Percentiles rank a stretch among this genome's conserved stretches.
Evolutionary conservation across 306 rosid genomes (phyloP).

Genomic region (Lathyrus oleraceus): DNA sequence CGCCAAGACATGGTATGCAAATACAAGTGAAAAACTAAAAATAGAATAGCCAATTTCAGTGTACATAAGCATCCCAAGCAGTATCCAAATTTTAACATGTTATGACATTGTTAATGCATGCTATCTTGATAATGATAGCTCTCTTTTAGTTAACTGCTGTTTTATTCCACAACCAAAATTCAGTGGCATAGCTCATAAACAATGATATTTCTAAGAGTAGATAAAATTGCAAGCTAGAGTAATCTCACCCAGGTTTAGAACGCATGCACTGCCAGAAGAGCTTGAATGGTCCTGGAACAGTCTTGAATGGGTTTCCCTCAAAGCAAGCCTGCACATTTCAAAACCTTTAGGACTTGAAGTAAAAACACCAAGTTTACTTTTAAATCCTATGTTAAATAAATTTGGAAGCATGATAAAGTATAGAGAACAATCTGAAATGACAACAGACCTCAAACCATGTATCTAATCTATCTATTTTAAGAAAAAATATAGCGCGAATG

Average conservation of each 20-base stretch:
- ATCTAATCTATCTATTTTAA: neutral
- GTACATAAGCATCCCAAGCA: conserved; percentile 17
- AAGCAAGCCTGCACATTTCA: conserved; percentile 72
- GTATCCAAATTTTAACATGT: conserved; percentile 8
- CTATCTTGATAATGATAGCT: neutral
- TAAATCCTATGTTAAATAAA: conserved; percentile 1
- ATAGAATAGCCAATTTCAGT: conserved; percentile 4
- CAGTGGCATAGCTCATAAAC: conserved; percentile 15
- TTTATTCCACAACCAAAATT: conserved; percentile 7
- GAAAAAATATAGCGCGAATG: neutral
- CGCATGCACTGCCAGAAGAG: conserved; percentile 97
- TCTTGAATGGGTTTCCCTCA: conserved; percentile 95
- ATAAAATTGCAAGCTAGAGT: conserved; percentile 18
- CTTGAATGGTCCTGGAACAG: conserved; percentile 96
- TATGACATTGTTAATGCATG: neutral
- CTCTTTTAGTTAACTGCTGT: neutral
- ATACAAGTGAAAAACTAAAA: neutral
- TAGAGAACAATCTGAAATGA: conserved; percentile 20
- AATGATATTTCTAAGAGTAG: conserved; percentile 5
- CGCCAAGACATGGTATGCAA: conserved; percentile 8
- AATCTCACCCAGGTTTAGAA: conserved; percentile 86
- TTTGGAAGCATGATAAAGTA: neutral
- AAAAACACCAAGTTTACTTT: neutral
- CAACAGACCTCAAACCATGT: conserved; percentile 1
- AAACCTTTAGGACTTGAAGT: conserved; percentile 1